phyloP scores from a whole-genome alignment of 495 filamentous ascomycete genomes.

The Parathielavia hyrcaniae region DNA sequence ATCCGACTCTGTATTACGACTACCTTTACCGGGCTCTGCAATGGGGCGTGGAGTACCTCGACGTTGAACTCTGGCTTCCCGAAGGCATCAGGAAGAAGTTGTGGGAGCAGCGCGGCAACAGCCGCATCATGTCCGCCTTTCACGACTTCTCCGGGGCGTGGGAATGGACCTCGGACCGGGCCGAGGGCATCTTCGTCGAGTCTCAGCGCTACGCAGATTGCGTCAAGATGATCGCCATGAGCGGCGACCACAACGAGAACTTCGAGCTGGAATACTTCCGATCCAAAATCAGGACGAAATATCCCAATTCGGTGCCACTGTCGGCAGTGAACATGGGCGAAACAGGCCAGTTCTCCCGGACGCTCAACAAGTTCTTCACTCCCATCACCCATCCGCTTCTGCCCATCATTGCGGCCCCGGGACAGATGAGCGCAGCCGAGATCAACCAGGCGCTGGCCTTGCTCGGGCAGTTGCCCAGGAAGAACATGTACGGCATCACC shows the following conservation, averaged over 20 bases:
- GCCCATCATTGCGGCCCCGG: constrained; percentile 77
- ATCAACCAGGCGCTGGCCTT: constrained; percentile 72
- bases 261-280: constrained; percentile 86
- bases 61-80: constrained; percentile 79
- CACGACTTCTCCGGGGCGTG: constrained; percentile 79
- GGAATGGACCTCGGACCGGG: constrained; percentile 69
- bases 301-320: constrained; percentile 59
- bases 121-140: constrained; percentile 77
- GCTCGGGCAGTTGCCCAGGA: constrained; percentile 73
- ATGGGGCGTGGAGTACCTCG: constrained; percentile 83
- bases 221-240: constrained; percentile 82
- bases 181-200: constrained; percentile 60
- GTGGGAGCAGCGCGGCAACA: constrained; percentile 64
- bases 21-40: constrained; percentile 74
- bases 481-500: constrained; percentile 71
- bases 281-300: constrained; percentile 60
- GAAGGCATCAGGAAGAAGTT: constrained; percentile 62
- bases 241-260: constrained; percentile 70
- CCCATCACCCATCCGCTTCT: constrained; percentile 79
- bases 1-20: constrained; percentile 64
- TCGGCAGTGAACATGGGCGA: constrained; percentile 84
- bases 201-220: constrained; percentile 72
- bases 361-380: constrained; percentile 75
- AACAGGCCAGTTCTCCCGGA: constrained; percentile 70
- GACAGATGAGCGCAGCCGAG: constrained; percentile 74